Percentiles rank a stretch among this genome's conserved stretches.
These are phyloP conservation scores for button mushroom (Agaricus bisporus) DNA, from an alignment of 768 basidiomycete species.

Conservation along the genomic window DNA sequence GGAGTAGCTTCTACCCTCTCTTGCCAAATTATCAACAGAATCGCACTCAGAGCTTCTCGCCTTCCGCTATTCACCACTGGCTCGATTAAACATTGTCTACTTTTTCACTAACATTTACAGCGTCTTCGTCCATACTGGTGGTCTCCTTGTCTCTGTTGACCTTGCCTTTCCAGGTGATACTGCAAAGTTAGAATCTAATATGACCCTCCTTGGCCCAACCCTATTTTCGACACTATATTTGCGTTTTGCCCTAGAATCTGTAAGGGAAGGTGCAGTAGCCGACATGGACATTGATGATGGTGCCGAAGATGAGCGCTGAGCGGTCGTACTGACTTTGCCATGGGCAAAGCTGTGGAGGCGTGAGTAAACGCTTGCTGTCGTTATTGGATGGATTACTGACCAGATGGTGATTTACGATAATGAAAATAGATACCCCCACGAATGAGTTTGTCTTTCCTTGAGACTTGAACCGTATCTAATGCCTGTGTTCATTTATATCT, in stretches of 20 bases:
- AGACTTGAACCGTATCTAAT: background rate
- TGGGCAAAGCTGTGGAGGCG: conserved; percentile 45
- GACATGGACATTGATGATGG: conserved; percentile 34
- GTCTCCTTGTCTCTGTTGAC: too few relatives aligned
- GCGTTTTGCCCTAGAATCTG: conserved; percentile 15
- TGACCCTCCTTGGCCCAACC: too few relatives aligned
- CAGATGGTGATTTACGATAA: conserved; percentile 75
- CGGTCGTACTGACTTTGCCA: conserved; percentile 45
- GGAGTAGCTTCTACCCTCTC: too few relatives aligned
- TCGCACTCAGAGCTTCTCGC: too few relatives aligned
- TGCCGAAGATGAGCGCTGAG: conserved; percentile 34
- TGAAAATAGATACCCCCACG: conserved; percentile 53
- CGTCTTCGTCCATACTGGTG: too few relatives aligned
- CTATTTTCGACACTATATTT: too few relatives aligned
- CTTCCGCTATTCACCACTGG: too few relatives aligned
- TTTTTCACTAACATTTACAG: too few relatives aligned
- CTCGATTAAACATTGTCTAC: too few relatives aligned
- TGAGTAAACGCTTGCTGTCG: conserved; percentile 16
- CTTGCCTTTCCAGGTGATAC: too few relatives aligned
- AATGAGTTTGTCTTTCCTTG: conserved; percentile 48
- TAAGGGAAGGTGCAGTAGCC: conserved; percentile 35
- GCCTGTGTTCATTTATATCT: conserved; percentile 45
- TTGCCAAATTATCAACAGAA: too few relatives aligned
- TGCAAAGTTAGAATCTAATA: too few relatives aligned
- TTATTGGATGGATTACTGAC: background rate